phyloP scores from a whole-genome alignment of 1,284 basidiomycete species.

The Leccinum angustisporum region DNA sequence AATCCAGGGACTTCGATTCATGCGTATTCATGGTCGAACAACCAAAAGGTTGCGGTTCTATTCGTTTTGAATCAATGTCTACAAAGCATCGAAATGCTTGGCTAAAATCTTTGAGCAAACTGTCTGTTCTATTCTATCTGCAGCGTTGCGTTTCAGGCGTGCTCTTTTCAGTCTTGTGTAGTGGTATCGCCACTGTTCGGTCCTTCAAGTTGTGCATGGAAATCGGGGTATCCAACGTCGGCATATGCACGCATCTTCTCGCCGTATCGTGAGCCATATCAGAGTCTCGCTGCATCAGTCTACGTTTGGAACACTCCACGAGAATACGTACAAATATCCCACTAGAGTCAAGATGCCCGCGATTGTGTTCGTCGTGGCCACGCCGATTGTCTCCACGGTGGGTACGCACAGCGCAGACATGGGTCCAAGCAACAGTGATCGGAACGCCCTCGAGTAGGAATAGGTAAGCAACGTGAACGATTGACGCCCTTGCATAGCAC shows the following conservation, averaged over 20 bases:
- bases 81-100: background rate
- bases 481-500: background rate
- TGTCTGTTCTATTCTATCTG: background rate
- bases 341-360: slow-evolving; percentile 43
- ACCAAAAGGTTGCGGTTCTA: no score
- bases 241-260: slow-evolving; percentile 45
- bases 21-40: background rate
- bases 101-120: background rate
- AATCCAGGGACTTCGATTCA: background rate
- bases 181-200: background rate
- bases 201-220: background rate
- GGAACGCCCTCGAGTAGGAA: slow-evolving; percentile 38
- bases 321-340: slow-evolving; percentile 43
- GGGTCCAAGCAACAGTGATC: slow-evolving; percentile 38
- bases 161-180: background rate
- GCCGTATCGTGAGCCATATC: slow-evolving; percentile 43
- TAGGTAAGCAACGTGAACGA: background rate
- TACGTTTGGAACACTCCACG: background rate
- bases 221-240: slow-evolving; percentile 30
- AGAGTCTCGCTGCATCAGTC: background rate
- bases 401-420: slow-evolving; percentile 33
- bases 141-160: no score
- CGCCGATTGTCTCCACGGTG: slow-evolving; percentile 37
- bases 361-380: slow-evolving; percentile 44
- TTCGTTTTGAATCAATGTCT: background rate